phyloP scores from a whole-genome alignment of 345 rosid genomes.

The Physaria fendleri region DNA sequence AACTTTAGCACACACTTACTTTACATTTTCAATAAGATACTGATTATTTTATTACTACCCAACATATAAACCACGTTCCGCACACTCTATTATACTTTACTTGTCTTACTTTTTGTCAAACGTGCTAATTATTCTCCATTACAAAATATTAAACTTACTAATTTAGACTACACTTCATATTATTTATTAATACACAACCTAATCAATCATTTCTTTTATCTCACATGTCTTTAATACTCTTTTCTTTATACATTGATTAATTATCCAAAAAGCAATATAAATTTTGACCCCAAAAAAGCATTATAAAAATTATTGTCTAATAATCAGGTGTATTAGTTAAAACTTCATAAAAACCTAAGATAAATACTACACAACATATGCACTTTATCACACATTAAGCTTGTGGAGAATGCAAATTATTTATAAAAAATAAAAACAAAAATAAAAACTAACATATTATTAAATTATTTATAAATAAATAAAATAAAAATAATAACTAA shows the following conservation, averaged over 20 bases:
- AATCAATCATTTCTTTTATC: not conserved
- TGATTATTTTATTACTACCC: not conserved
- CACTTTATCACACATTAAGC: not conserved
- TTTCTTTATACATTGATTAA: not conserved
- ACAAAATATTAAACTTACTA: not conserved
- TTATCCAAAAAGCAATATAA: too few species aligned
- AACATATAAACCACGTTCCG: slow-evolving; percentile 28
- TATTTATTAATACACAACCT: not conserved
- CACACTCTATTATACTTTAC: slow-evolving; percentile 21
- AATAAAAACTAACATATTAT: too few species aligned
- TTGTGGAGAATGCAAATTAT: too few species aligned
- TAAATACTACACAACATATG: not conserved
- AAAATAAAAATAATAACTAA: too few species aligned
- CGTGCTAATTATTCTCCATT: not conserved
- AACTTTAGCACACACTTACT: slow-evolving; percentile 10
- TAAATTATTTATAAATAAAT: too few species aligned
- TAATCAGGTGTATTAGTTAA: not conserved
- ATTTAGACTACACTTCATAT: not conserved
- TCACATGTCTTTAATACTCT: not conserved
- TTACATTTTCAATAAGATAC: not conserved
- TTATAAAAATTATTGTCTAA: not conserved
- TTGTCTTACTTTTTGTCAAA: not conserved
- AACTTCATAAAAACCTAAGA: not conserved
- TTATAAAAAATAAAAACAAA: too few species aligned
- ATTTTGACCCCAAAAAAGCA: not conserved